Evolutionary conservation across 2,329 filamentous ascomycete species (phyloP), one percentile per base, ranked within the genome.

Genomic region (Beauveria rudraprayagi): DNA sequence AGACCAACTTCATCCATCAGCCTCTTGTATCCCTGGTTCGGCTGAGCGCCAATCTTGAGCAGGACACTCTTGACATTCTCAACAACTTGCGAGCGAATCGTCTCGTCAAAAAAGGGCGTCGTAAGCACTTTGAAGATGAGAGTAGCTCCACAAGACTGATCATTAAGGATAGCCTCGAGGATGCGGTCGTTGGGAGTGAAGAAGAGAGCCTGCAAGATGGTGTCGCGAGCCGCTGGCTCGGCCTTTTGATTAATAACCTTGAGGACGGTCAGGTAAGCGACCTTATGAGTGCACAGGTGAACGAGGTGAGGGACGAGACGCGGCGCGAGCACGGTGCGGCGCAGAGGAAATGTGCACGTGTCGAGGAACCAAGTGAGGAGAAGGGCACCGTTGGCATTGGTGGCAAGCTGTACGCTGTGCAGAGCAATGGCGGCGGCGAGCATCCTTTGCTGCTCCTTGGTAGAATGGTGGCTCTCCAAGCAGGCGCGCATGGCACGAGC

Each of bases 171-270:
- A 60, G 91, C 90, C 72, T 96, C 92, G 46, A 99, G 77, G 1
- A 90, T 86, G 67, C 92, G 87, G 68, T 97, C 91, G 64, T 93
- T 90, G 3, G 86, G 83, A 9, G 90, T 92, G 75, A 96, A 96
- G 82, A 99, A 97, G 40, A 99, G 79, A 2, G 93, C 92, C 72
- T 91, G 89, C 46, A 97, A 80, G 44, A 99, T 91, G 53, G 85
- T 89, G 70, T 99, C 93, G 14, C 94, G 86, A 3, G 94, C 94
- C 64, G 97, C 93, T 0, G 90, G 83, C 76, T 99, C 94, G 40
- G 92, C 90, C 71, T 96, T 92, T 75, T 99, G 94, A 72, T 99
- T 99, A 75, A 99, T 96, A 56, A 97, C 92, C 78, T 99, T 99
- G 62, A 99, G 80, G 1, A 99, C 93, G 0, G 94, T 99, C 63